A percentile compares a stretch with the other conserved stretches of the same genome.
Evolutionary conservation across 2,329 filamentous ascomycete species (phyloP).

Genomic region (Xylaria sp.): DNA sequence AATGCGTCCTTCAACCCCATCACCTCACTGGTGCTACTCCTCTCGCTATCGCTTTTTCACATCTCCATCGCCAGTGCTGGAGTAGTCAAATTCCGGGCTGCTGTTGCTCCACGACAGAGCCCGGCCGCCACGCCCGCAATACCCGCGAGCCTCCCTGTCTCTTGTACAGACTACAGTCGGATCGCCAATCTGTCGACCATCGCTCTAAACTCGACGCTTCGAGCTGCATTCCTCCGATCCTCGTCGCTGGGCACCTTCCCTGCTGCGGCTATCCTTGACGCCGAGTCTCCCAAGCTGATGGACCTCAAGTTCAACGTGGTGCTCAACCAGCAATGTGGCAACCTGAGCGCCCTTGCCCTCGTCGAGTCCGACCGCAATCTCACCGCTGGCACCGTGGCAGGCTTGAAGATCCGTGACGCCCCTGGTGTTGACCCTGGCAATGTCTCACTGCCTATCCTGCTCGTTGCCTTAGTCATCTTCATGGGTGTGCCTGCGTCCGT

Average conservation of each 20-base stretch:
- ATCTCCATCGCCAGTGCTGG: conserved; percentile 36
- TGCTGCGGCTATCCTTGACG: conserved; percentile 55
- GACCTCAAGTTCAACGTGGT: conserved; percentile 52
- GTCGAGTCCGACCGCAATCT: conserved; percentile 57
- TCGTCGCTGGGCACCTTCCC: conserved; percentile 54
- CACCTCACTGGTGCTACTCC: conserved; percentile 40
- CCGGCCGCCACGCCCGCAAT: conserved; percentile 30
- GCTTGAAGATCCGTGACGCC: conserved; percentile 49
- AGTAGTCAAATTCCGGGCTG: conserved; percentile 34
- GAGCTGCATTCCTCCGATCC: conserved; percentile 57
- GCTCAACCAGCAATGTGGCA: conserved; percentile 58
- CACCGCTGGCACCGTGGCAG: conserved; percentile 54
- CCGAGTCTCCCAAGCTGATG: conserved; percentile 51
- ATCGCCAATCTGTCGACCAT: conserved; percentile 60
- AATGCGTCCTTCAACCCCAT: conserved; percentile 37
- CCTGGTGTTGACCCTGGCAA: conserved; percentile 45
- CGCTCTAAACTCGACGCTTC: conserved; percentile 57
- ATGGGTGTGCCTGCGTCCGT: conserved; percentile 42
- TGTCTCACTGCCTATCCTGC: conserved; percentile 39
- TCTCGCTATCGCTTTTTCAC: conserved; percentile 41
- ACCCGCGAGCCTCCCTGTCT: conserved; percentile 26
- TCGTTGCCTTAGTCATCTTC: conserved; percentile 41
- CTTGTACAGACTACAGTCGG: conserved; percentile 56
- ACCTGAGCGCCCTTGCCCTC: conserved; percentile 57
- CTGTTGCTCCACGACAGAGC: conserved; percentile 42